Evolutionary conservation across 768 basidiomycete genomes (phyloP), one percentile per base, ranked within the genome.

Genomic region (Russula olivacea): DNA sequence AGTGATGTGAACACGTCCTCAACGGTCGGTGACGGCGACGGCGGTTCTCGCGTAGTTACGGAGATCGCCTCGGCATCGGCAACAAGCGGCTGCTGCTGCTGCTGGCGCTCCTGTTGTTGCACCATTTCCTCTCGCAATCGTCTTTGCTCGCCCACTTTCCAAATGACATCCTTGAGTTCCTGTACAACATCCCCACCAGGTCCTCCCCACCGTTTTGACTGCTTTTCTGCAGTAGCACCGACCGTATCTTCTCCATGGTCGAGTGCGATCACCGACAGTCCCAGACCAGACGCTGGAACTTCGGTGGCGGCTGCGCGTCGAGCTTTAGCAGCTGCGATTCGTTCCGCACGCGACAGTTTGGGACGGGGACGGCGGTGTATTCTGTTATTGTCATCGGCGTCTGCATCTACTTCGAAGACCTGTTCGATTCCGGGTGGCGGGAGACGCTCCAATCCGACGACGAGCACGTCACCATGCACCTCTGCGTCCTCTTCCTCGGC

Each of bases 131-230:
- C 60, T 30, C 53, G 34, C 4, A 54, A 79, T 63, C 86, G 75
- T 71, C 84, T 77, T 69, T 79, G 78, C 74, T 91, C 87, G 36
- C 89, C 82, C 10, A 92, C 90, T 72, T 90, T 87, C 88, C 87
- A 89, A 34, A 92, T 92, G 12, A 92, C 89, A 68, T 91, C 90
- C 72, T 88, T 89, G 66, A 92, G 76, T 72, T 92, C 90, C 71
- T 89, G 84, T 6, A 92, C 88, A 40, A 92, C 89, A 64, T 91
- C 90, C 1, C 84, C 86, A 4, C 84, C 83, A 8, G 87, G 89
- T 0, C 87, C 88, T 86, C 86, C 86, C 61, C 76, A 76, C 72
- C 82, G 84, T 43, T 72, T 69, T 40, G 38, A 40, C 21, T 11
- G 21, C 11, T 2, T n/a, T 21, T 9, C 66, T 64, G 14, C 59